Evolutionary conservation across 768 basidiomycete genomes (phyloP).

Genomic region (Termitomyces sp.): DNA sequence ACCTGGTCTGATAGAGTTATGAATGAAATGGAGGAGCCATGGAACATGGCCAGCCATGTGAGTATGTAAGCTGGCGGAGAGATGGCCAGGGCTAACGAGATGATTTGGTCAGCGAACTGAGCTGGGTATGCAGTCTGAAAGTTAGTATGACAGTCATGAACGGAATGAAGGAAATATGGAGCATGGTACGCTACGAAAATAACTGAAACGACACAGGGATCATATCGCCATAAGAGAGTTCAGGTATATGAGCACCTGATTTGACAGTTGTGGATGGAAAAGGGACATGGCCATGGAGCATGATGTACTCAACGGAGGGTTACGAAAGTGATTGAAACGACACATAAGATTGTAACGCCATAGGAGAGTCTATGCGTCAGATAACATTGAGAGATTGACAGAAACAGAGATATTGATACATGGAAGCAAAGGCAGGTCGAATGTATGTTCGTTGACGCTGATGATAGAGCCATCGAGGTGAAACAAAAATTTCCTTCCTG

Average conservation of each 20-base stretch:
- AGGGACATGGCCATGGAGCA: neutral
- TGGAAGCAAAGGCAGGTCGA: neutral
- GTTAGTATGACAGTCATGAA: neutral
- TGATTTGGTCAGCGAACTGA: neutral
- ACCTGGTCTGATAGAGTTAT: too few relatives aligned
- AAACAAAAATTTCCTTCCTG: neutral
- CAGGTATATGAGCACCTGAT: too few relatives aligned
- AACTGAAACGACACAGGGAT: neutral
- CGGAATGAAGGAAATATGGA: neutral
- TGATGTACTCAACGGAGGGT: too few relatives aligned
- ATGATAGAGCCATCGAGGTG: neutral
- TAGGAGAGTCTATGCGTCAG: neutral
- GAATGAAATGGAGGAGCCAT: too few relatives aligned
- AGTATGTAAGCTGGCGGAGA: neutral
- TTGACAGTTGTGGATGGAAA: too few relatives aligned
- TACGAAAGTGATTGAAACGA: neutral
- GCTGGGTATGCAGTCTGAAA: neutral
- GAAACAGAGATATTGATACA: neutral
- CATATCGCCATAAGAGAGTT: neutral
- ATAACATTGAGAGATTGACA: neutral
- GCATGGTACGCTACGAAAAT: too few relatives aligned
- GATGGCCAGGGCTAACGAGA: neutral
- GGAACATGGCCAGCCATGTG: too few relatives aligned
- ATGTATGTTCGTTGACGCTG: neutral
- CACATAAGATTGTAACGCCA: neutral